Base-by-base conservation (phyloP, 768 basidiomycete species). In the Calocera viscosa region DNA sequence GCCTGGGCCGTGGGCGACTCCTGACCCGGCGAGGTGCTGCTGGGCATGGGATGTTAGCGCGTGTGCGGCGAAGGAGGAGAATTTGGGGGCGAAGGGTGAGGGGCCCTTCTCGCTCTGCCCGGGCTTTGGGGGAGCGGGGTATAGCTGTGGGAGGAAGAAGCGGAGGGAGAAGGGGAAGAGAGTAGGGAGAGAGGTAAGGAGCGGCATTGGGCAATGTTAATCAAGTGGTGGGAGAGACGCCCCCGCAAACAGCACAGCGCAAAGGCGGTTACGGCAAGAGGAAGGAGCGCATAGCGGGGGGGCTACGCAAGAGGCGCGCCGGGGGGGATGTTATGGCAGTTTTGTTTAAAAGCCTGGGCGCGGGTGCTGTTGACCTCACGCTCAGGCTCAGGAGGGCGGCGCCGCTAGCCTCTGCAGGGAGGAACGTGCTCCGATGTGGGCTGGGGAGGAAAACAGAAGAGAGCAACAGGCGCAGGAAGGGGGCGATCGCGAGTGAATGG, bases 141-240 rank as follows among this genome's bases (percentile, higher is more conserved):
- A 66, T 24, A 60, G 30, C 24, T n/a, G n/a, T 16, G 66, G 49
- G 49, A 53, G 66, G 66, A 53, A 60, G 53, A 60, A 60, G 22
- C 53, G 53, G 30, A 60, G 30, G 24, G 53, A 60, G 53, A 60
- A 60, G 14, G 53, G 24, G 53, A 60, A 60, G 53, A 60, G 53
- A 26, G 26, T 19, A 3, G 53, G 53, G 16, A 60, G 43, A 19
- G 43, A 47, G 43, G 43, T 19, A 47, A 47, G 43, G 24, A 47
- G 43, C 24, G 43, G 43, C 43, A 47, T 47, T 5, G 43, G 24
- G 24, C 8, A 24, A 19, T 40, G 39, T 10, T 40, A 19, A 40
- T 10, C 43, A 19, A 47, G 24, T 47, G 43, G 16, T 3, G 19
- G 43, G 43, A 19, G 43, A 7, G 16, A 47, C 24, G 19, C 8